Conservation (phyloP, 441 rosid genomes). For the Capsella rubella region DNA sequence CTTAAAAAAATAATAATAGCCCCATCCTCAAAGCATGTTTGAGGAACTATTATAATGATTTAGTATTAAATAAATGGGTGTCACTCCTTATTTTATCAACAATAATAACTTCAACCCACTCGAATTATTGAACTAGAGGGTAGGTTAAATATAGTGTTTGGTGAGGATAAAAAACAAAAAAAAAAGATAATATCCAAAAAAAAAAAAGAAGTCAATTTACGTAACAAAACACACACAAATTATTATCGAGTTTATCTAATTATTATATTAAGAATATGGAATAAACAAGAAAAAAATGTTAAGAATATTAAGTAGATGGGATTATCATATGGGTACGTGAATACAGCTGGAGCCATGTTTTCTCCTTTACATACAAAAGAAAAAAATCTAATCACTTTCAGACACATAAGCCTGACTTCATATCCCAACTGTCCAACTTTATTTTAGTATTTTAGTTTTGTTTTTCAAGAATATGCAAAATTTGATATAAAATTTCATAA, state of each 20-base stretch:
- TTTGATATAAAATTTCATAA: no score
- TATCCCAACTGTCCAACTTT: constrained; percentile 31
- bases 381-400: constrained; percentile 57
- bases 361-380: constrained; percentile 42
- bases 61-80: constrained; percentile 14
- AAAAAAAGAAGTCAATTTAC: no score
- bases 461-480: constrained; percentile 21
- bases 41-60: background rate
- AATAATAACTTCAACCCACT: constrained; percentile 24
- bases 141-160: constrained; percentile 38
- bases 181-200: no score
- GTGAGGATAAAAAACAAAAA: constrained; percentile 3
- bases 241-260: background rate
- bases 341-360: constrained; percentile 77
- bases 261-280: background rate
- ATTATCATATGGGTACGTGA: constrained; percentile 51
- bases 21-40: constrained; percentile 13
- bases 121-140: constrained; percentile 40
- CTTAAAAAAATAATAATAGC: no score
- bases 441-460: background rate
- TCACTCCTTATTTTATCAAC: constrained; percentile 25
- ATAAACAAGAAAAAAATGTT: constrained; percentile 8
- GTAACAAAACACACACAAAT: background rate
- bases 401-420: constrained; percentile 57
- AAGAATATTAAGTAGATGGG: constrained; percentile 42